Conservation (phyloP, 1,284 basidiomycete species). For the Ustilago loliicola region DNA sequence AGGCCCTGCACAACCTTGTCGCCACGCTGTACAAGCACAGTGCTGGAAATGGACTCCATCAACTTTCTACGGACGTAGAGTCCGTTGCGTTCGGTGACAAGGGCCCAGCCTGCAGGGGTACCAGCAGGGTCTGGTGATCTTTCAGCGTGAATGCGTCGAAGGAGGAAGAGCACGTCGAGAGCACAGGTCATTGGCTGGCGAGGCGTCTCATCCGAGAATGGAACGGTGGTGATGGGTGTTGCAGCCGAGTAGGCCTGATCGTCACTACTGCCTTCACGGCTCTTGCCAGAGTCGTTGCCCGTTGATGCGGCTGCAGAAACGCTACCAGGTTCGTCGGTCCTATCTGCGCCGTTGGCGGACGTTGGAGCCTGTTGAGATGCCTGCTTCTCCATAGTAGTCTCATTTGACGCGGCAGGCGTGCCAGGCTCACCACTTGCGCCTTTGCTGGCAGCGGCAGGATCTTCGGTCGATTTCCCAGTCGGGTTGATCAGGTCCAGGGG, state of each 20-base stretch:
- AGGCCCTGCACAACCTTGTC: constrained; percentile 94
- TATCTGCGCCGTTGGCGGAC: not conserved
- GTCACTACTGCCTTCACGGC: constrained; percentile 12
- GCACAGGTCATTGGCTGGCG: constrained; percentile 65
- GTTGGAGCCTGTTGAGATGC: not conserved
- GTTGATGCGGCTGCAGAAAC: not conserved
- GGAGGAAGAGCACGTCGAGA: constrained; percentile 65
- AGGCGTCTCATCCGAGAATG: constrained; percentile 62
- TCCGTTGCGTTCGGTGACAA: constrained; percentile 82
- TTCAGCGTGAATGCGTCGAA: constrained; percentile 65
- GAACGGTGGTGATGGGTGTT: constrained; percentile 16
- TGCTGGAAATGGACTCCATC: constrained; percentile 82
- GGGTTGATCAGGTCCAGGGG: constrained; percentile 80
- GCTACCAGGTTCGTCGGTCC: not conserved
- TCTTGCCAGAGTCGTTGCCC: constrained; percentile 9
- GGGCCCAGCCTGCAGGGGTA: constrained; percentile 81
- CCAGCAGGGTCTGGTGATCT: constrained; percentile 71
- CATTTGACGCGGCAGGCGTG: not conserved
- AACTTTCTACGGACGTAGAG: constrained; percentile 83
- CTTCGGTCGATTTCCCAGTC: constrained; percentile 16
- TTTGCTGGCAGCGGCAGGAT: constrained; percentile 1
- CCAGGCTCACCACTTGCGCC: constrained; percentile 5
- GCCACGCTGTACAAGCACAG: constrained; percentile 87
- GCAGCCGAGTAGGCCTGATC: constrained; percentile 13
- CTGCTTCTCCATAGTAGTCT: constrained; percentile 15